Evolutionary conservation across 2,329 filamentous ascomycete genomes (phyloP).

Genomic region (Colletotrichum nymphaeae): DNA sequence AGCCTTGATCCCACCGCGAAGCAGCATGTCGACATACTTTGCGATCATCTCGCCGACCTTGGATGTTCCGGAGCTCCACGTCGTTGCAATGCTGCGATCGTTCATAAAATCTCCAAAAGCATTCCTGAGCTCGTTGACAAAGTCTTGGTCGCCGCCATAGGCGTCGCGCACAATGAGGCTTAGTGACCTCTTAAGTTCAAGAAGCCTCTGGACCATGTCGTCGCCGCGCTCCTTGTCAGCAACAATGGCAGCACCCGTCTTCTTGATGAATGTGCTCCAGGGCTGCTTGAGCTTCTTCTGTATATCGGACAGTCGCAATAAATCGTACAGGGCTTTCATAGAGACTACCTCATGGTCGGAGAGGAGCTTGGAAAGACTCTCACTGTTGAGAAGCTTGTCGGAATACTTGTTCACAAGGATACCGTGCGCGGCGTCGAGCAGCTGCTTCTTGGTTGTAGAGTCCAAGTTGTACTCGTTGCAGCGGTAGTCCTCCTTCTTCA

Average conservation of each 20-base stretch:
- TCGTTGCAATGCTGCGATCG: slow-evolving; percentile 78
- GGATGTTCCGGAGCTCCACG: slow-evolving; percentile 85
- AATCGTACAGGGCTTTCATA: slow-evolving; percentile 80
- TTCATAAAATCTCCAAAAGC: slow-evolving; percentile 94
- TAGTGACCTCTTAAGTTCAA: slow-evolving; percentile 83
- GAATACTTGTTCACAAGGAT: slow-evolving; percentile 78
- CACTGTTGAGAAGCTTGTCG: slow-evolving; percentile 71
- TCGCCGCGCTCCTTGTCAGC: slow-evolving; percentile 82
- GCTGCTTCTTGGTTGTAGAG: slow-evolving; percentile 80
- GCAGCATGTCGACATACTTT: slow-evolving; percentile 91
- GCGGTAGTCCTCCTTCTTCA: slow-evolving; percentile 77
- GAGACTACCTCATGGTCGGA: slow-evolving; percentile 76
- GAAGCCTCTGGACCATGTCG: slow-evolving; percentile 86
- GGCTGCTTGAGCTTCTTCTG: slow-evolving; percentile 76
- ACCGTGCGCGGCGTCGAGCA: slow-evolving; percentile 79
- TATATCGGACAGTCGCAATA: slow-evolving; percentile 79
- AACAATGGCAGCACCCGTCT: slow-evolving; percentile 81
- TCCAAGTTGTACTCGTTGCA: slow-evolving; percentile 88
- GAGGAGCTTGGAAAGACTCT: slow-evolving; percentile 79
- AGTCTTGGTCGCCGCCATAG: slow-evolving; percentile 81
- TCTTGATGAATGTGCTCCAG: slow-evolving; percentile 83
- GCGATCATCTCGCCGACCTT: slow-evolving; percentile 99
- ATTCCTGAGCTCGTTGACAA: slow-evolving; percentile 84
- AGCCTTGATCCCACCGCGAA: slow-evolving; percentile 88
- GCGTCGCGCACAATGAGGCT: slow-evolving; percentile 82